Conservation (phyloP, 202 grass and related monocot genomes). For the Carex arenaria region DNA sequence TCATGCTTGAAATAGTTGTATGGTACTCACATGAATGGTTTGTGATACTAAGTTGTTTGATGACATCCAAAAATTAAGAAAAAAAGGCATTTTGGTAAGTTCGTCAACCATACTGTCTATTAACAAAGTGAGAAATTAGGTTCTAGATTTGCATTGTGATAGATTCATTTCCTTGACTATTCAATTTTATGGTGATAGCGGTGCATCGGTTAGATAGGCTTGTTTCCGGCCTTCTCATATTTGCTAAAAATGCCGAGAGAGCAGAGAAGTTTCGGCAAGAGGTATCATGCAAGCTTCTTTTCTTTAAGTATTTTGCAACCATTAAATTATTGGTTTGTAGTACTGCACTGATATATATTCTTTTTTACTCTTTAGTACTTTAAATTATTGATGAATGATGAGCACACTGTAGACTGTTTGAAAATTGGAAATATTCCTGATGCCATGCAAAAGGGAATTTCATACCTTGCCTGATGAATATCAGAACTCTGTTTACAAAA, state of each 20-base stretch:
- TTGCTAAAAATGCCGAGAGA: slow-evolving; percentile 76
- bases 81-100: neutral
- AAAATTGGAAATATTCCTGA: neutral
- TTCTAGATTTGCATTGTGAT: neutral
- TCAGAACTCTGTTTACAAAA: neutral
- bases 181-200: slow-evolving; percentile 56
- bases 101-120: neutral
- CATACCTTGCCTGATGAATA: neutral
- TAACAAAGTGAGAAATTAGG: neutral
- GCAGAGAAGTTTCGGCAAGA: slow-evolving; percentile 88
- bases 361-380: neutral
- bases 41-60: slow-evolving; percentile 4
- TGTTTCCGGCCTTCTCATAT: slow-evolving; percentile 99
- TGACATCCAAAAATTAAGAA: slow-evolving; percentile 5
- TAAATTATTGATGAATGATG: neutral
- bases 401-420: neutral
- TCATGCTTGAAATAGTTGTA: neutral
- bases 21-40: neutral
- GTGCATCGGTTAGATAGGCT: slow-evolving; percentile 85
- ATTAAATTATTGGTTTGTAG: neutral
- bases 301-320: neutral
- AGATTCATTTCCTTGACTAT: slow-evolving; percentile 52
- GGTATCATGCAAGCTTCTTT: slow-evolving; percentile 35
- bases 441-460: neutral
- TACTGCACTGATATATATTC: neutral